phyloP scores from a whole-genome alignment of 805 yeast species.

The Metschnikowia picachoensis region DNA sequence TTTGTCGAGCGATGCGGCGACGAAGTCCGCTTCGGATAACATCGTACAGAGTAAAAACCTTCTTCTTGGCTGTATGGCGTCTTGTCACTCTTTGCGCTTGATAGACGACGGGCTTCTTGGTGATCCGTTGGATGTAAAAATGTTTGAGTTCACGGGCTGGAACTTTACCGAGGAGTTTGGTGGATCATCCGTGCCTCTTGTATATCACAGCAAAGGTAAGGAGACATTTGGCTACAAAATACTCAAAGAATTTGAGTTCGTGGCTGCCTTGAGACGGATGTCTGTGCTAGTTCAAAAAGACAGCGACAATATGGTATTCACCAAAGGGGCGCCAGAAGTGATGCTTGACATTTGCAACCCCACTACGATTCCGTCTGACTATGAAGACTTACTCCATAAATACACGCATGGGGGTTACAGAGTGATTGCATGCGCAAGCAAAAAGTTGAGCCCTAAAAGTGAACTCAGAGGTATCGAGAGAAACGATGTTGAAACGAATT shows the following conservation, averaged over 20 bases:
- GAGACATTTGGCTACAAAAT: conserved; percentile 27
- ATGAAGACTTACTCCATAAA: conserved; percentile 65
- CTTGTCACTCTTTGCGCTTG: conserved; percentile 83
- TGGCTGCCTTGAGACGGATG: conserved; percentile 85
- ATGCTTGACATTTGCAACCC: conserved; percentile 74
- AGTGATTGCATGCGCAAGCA: conserved; percentile 90
- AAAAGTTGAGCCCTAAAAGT: conserved; percentile 28
- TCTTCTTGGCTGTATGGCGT: conserved; percentile 49
- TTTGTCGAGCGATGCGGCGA: conserved; percentile 1
- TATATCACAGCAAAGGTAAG: conserved; percentile 16
- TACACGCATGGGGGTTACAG: conserved; percentile 94
- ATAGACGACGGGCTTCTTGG: conserved; percentile 83
- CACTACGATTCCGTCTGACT: conserved; percentile 69
- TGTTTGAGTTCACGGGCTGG: conserved; percentile 91
- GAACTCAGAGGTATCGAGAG: conserved; percentile 39
- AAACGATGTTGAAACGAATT: conserved; percentile 61
- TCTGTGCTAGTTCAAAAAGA: conserved; percentile 57
- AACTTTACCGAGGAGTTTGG: conserved; percentile 62
- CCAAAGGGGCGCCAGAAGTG: conserved; percentile 98
- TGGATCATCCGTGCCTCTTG: conserved; percentile 17
- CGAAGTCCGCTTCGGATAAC: background rate
- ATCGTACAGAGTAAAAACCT: conserved; percentile 29
- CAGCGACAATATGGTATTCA: conserved; percentile 36
- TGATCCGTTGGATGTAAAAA: conserved; percentile 88
- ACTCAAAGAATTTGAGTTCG: conserved; percentile 68